Evolutionary conservation across 106 monocot species (phyloP).

Genomic region (Acorus gramineus): DNA sequence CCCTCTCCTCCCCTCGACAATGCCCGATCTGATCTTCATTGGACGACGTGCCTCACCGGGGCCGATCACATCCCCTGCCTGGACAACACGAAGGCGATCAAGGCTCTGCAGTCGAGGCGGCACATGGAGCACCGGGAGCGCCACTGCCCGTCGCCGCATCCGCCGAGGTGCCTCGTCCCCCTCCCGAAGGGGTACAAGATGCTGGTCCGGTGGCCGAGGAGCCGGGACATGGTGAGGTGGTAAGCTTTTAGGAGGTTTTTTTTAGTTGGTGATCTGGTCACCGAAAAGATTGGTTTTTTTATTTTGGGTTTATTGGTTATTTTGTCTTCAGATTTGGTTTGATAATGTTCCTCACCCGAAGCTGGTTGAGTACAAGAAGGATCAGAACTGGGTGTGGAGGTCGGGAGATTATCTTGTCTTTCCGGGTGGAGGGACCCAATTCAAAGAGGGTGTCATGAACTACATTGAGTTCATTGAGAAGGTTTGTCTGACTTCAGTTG

Average conservation of each 20-base stretch:
- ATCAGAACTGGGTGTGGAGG: slow-evolving; percentile 73
- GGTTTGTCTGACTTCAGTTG: slow-evolving; percentile 24
- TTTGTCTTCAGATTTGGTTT: slow-evolving; percentile 75
- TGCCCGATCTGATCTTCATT: slow-evolving; percentile 1
- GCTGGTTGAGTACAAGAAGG: slow-evolving; percentile 79
- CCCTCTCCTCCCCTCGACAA: background rate
- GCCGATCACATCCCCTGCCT: slow-evolving; percentile 87
- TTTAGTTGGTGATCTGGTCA: background rate
- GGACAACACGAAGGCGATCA: slow-evolving; percentile 85
- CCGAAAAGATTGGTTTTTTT: background rate
- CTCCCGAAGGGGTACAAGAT: slow-evolving; percentile 55
- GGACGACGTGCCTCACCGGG: slow-evolving; percentile 18
- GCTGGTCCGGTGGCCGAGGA: slow-evolving; percentile 77
- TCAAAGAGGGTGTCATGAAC: slow-evolving; percentile 67
- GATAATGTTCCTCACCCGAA: slow-evolving; percentile 80
- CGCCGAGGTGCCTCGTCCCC: slow-evolving; percentile 47
- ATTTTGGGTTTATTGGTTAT: background rate
- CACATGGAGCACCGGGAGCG: slow-evolving; percentile 92
- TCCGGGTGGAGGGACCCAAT: slow-evolving; percentile 94
- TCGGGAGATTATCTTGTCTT: slow-evolving; percentile 85
- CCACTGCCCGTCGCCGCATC: slow-evolving; percentile 61
- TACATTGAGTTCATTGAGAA: slow-evolving; percentile 79
- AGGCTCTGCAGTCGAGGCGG: slow-evolving; percentile 59
- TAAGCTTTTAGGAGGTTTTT: slow-evolving; percentile 21
- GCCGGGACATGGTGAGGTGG: slow-evolving; percentile 89